Conservation (phyloP, 345 rosid species). For the Bruguiera gymnorhiza region DNA sequence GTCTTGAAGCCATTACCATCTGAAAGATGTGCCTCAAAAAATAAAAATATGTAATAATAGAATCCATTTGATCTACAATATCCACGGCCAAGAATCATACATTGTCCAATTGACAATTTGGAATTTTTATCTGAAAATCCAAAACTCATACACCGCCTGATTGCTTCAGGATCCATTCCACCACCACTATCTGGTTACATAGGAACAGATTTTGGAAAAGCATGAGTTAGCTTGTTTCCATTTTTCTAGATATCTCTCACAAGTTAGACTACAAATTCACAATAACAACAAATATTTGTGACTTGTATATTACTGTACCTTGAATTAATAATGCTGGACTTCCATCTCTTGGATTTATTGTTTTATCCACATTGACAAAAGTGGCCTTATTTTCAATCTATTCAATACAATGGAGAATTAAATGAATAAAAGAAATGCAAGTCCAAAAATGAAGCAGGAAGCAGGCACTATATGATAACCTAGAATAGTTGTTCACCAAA, state of each 20-base stretch:
- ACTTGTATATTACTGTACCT: constrained; percentile 40
- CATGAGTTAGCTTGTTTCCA: neutral
- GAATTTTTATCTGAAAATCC: constrained; percentile 91
- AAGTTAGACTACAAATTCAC: neutral
- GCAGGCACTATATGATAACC: too few relatives aligned
- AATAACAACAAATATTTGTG: neutral
- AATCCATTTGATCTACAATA: constrained; percentile 11
- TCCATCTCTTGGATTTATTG: constrained; percentile 66
- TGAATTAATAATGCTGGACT: constrained; percentile 67
- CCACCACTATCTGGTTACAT: constrained; percentile 78
- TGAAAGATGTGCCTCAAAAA: constrained; percentile 38
- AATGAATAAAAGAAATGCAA: constrained; percentile 18
- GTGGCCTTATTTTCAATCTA: constrained; percentile 98
- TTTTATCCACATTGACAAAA: constrained; percentile 88
- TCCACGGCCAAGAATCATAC: constrained; percentile 33
- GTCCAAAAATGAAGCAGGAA: too few relatives aligned
- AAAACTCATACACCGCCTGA: constrained; percentile 90
- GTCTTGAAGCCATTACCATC: constrained; percentile 99
- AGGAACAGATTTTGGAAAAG: constrained; percentile 1
- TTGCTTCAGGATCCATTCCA: constrained; percentile 92
- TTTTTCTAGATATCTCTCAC: constrained; percentile 14
- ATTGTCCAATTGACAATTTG: constrained; percentile 74
- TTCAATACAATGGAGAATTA: constrained; percentile 32
- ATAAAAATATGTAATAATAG: constrained; percentile 19
- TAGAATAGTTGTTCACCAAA: too few relatives aligned